Evolutionary conservation across 768 basidiomycete genomes (phyloP).

Genomic region (Mycena rebaudengoi): DNA sequence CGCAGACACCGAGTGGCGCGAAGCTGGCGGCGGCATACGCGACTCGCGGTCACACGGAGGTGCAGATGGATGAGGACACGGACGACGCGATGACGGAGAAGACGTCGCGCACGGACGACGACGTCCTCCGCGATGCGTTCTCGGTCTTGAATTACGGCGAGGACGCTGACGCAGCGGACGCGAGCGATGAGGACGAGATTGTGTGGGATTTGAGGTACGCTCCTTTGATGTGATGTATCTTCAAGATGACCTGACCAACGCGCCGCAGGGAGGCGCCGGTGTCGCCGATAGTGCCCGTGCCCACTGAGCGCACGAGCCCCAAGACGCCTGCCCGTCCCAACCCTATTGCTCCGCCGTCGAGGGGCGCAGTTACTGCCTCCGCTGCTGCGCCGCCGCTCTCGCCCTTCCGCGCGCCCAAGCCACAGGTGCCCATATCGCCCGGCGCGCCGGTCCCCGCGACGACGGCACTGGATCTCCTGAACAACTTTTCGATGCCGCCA

Average conservation of each 20-base stretch:
- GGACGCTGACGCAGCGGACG: slow-evolving; percentile 47
- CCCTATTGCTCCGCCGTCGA: slow-evolving; percentile 11
- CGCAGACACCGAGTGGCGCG: no score
- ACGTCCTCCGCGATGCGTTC: slow-evolving; percentile 78
- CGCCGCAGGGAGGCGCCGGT: not conserved
- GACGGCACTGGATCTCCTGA: slow-evolving; percentile 26
- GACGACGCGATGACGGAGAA: slow-evolving; percentile 75
- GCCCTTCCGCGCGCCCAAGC: slow-evolving; percentile 15
- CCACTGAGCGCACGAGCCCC: slow-evolving; percentile 1
- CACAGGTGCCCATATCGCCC: slow-evolving; percentile 5
- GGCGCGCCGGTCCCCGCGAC: slow-evolving; percentile 25
- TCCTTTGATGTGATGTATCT: not conserved
- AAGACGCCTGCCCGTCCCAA: not conserved
- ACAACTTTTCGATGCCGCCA: slow-evolving; percentile 12
- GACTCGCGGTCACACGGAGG: slow-evolving; percentile 34
- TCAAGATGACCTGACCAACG: no score
- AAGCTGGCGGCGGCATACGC: slow-evolving; percentile 32
- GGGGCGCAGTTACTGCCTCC: not conserved
- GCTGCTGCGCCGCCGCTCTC: not conserved
- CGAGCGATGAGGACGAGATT: slow-evolving; percentile 67
- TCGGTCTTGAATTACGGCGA: slow-evolving; percentile 52
- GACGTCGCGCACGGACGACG: slow-evolving; percentile 82
- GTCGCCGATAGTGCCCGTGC: not conserved
- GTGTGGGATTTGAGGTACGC: slow-evolving; percentile 76
- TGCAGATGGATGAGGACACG: slow-evolving; percentile 37